These are phyloP conservation scores for Sporothrix schenckii DNA, from an alignment of 2,329 filamentous ascomycete species.

Conservation along the genomic window DNA sequence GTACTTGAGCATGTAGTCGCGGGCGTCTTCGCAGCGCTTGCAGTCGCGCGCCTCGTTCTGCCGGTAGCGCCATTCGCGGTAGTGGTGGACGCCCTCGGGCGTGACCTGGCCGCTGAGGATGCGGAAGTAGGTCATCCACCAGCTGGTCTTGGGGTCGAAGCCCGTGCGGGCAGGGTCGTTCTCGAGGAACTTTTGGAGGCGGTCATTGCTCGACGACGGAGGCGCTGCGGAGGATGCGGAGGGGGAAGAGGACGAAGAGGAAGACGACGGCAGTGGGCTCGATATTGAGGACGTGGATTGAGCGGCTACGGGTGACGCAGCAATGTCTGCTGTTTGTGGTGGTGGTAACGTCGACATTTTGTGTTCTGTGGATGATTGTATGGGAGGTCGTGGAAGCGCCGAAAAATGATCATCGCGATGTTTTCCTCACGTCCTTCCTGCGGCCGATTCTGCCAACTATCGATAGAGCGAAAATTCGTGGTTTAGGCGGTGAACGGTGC, in stretches of 20 bases:
- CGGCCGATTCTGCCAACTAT: constrained; percentile 8
- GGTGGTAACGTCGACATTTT: constrained; percentile 31
- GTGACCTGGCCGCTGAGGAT: constrained; percentile 76
- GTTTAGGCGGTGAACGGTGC: not conserved
- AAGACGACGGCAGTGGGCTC: not conserved
- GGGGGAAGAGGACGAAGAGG: not conserved
- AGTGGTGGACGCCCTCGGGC: constrained; percentile 69
- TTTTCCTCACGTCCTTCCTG: not conserved
- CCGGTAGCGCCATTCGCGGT: constrained; percentile 74
- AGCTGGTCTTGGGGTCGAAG: constrained; percentile 62
- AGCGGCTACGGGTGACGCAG: not conserved
- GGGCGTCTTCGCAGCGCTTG: constrained; percentile 75
- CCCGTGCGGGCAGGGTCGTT: constrained; percentile 65
- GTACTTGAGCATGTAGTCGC: constrained; percentile 81
- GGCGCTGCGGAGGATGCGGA: not conserved
- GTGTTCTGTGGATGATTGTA: constrained; percentile 8
- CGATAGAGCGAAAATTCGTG: constrained; percentile 4
- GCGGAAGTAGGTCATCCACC: constrained; percentile 85
- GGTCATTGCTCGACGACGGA: constrained; percentile 15
- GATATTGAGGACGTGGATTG: not conserved
- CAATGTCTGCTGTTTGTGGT: constrained; percentile 12
- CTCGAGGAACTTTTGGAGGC: constrained; percentile 42
- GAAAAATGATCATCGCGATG: not conserved
- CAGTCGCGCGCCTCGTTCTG: constrained; percentile 78
- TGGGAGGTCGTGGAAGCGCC: too few relatives aligned